These are phyloP conservation scores for Mortierella sp. DNA, from an alignment of 371 early-diverging fungal genomes.

Conservation along the genomic window DNA sequence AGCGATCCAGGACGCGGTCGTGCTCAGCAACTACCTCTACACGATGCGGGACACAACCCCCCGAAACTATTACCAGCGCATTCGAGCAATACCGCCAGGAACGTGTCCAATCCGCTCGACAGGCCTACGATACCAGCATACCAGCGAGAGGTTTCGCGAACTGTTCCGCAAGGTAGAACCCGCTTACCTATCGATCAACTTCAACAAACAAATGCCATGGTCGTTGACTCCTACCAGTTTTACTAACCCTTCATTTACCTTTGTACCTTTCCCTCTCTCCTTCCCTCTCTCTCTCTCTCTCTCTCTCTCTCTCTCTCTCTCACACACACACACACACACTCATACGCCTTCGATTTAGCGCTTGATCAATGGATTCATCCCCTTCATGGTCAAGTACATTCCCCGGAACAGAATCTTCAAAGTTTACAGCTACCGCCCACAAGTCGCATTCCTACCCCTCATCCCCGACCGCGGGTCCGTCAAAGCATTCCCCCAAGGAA, in stretches of 20 bases:
- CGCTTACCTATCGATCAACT: not conserved
- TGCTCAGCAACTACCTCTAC: slow-evolving; percentile 18
- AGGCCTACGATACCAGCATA: slow-evolving; percentile 24
- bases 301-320: not conserved
- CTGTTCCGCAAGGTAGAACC: slow-evolving; percentile 25
- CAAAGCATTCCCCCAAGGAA: slow-evolving; percentile 14
- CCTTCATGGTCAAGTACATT: slow-evolving; percentile 4
- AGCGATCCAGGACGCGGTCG: slow-evolving; percentile 27
- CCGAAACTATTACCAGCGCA: slow-evolving; percentile 1
- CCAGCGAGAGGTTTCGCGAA: slow-evolving; percentile 13
- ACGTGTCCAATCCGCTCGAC: slow-evolving; percentile 1
- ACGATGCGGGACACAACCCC: not conserved
- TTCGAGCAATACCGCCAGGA: slow-evolving; percentile 18
- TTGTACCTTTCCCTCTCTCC: not conserved
- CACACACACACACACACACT: no score
- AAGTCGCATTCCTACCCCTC: slow-evolving; percentile 19
- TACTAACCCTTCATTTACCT: not conserved
- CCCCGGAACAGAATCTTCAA: slow-evolving; percentile 20
- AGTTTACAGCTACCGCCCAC: slow-evolving; percentile 24
- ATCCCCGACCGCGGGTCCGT: slow-evolving; percentile 5
- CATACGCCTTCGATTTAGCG: no score
- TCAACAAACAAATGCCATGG: no score
- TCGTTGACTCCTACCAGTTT: not conserved
- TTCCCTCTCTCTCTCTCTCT: not conserved
- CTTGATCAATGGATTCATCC: not conserved